Evolutionary conservation across 2,329 filamentous ascomycete genomes (phyloP).

Genomic region (Sarocladium brachiariae): DNA sequence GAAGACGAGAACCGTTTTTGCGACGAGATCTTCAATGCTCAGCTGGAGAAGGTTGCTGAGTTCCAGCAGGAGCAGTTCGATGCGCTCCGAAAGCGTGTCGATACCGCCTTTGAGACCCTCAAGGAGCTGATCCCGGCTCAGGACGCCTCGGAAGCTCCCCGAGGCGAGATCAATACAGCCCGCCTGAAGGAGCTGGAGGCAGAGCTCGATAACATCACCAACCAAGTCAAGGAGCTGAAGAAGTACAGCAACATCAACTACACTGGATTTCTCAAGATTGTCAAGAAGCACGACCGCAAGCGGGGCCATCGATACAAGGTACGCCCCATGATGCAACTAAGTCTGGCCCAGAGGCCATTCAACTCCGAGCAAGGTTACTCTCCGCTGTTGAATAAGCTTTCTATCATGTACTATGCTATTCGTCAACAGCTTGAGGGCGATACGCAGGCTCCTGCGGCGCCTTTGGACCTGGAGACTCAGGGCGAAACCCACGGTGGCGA

Average conservation of each 20-base stretch:
- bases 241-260: constrained; percentile 96
- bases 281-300: constrained; percentile 98
- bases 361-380: constrained; percentile 88
- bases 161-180: constrained; percentile 40
- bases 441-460: constrained; percentile 31
- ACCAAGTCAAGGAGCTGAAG: constrained; percentile 87
- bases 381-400: constrained; percentile 82
- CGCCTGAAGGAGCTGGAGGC: constrained; percentile 63
- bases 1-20: constrained; percentile 91
- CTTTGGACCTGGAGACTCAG: constrained; percentile 42
- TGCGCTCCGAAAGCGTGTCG: constrained; percentile 45
- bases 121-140: constrained; percentile 66
- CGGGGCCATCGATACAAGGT: constrained; percentile 81
- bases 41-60: constrained; percentile 87
- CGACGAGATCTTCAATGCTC: constrained; percentile 87
- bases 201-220: constrained; percentile 81
- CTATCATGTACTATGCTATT: constrained; percentile 92
- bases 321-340: constrained; percentile 84
- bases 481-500: constrained; percentile 58
- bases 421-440: constrained; percentile 70
- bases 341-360: constrained; percentile 81
- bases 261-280: constrained; percentile 94
- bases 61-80: constrained; percentile 79
- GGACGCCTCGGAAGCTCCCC: constrained; percentile 44
- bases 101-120: constrained; percentile 60